These are phyloP conservation scores for Penicillium dipodomyicola DNA, from an alignment of 495 filamentous ascomycete species.

Conservation along the genomic window DNA sequence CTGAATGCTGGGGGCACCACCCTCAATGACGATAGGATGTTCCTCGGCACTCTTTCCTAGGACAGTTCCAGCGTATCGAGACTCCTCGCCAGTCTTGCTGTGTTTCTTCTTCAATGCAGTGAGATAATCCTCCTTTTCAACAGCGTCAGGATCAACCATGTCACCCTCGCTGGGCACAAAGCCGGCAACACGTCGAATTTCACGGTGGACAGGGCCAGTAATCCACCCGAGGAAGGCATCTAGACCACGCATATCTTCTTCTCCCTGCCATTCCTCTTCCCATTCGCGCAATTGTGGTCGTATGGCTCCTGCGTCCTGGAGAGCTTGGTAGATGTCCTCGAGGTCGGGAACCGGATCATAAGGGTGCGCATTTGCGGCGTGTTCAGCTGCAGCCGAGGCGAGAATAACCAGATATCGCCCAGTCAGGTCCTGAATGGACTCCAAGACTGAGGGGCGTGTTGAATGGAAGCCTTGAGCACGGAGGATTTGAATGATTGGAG, in stretches of 20 bases:
- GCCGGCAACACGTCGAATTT: constrained; percentile 70
- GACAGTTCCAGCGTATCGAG: constrained; percentile 74
- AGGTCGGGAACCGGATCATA: constrained; percentile 52
- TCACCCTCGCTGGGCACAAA: constrained; percentile 46
- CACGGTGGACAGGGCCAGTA: constrained; percentile 59
- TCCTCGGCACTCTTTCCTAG: constrained; percentile 69
- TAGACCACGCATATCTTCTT: constrained; percentile 72
- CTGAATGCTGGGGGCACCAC: constrained; percentile 63
- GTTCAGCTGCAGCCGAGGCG: constrained; percentile 57
- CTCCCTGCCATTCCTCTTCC: constrained; percentile 57
- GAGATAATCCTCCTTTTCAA: constrained; percentile 70
- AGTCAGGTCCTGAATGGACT: constrained; percentile 72
- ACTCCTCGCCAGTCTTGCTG: constrained; percentile 77
- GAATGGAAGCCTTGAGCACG: constrained; percentile 81
- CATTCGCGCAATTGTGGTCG: constrained; percentile 56
- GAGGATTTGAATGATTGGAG: constrained; percentile 79
- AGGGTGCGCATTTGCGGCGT: constrained; percentile 57
- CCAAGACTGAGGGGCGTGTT: constrained; percentile 70
- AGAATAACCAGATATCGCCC: constrained; percentile 71
- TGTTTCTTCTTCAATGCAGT: constrained; percentile 79
- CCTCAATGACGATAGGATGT: constrained; percentile 66
- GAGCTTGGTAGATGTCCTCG: constrained; percentile 76
- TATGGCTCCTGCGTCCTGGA: constrained; percentile 71
- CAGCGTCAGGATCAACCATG: constrained; percentile 44
- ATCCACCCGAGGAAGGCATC: constrained; percentile 74